Evolutionary conservation across 345 rosid species (phyloP), one percentile per base, ranked within the genome.

Genomic region (Salix viminalis): DNA sequence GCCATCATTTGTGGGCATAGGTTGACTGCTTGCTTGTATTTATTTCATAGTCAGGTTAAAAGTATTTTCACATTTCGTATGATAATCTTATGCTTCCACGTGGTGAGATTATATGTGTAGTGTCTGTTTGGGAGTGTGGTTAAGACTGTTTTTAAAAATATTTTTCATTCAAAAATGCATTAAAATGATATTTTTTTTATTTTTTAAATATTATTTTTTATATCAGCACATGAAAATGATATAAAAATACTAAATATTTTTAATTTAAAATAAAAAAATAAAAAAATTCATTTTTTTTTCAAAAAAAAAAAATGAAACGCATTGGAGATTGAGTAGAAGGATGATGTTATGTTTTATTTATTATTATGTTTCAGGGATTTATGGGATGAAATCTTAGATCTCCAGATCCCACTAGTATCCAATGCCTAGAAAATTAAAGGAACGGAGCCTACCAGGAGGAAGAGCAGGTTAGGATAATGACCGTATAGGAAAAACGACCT

Each of bases 391-490:
- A 44, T 69, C 39, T 21, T 52, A 28, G 4, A 16, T n/a, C 46
- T 69, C 6, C 41, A 34, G 66, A 34, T 61, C 60, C 37, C 66
- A 24, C 39, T 74, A 34, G 26, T 42, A 19, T 42, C 60, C 8
- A 26, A 39, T 76, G 42, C 46, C 37, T 75, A 48, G 75, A 54
- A 2, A 36, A 36, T 36, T 34, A 70, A 70, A 48, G 44, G 71
- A 46, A 14, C 14, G 18, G 42, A 36, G 48, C 8, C 69, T 21
- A 19, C 23, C 44, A 21, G 56, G 7, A 71, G 62, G 76, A 75
- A 75, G 69, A 74, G 74, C 56, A 76, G 82, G 84, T 70, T 79
- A 44, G 84, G 23, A 76, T 14, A 65, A 66, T 80, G 80, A 75
- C 71, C 79, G 76, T 54, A 30, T 12, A 34, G 61, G 73, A 73